Percentiles rank a stretch among this genome's conserved stretches.
phyloP scores from a whole-genome alignment of 768 basidiomycete species.

The Collybia sordida region DNA sequence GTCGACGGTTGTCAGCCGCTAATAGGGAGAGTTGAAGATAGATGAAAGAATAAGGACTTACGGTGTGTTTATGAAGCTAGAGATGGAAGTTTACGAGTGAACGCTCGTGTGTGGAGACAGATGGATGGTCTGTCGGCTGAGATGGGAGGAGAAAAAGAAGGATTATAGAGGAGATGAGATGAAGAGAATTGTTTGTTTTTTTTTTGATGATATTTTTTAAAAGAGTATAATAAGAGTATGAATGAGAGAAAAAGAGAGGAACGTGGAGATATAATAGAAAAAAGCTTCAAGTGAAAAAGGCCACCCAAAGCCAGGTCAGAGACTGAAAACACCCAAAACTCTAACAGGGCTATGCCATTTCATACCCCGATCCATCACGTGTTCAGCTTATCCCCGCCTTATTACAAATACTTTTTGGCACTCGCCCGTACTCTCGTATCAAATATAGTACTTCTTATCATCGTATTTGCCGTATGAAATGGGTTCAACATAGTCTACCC shows the following conservation, averaged over 20 bases:
- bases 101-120: conserved; percentile 18
- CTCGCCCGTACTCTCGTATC: conserved; percentile 81
- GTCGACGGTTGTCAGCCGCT: conserved; percentile 10
- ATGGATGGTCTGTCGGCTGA: conserved; percentile 13
- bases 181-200: conserved; percentile 4
- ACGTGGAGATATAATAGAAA: conserved; percentile 29
- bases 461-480: conserved; percentile 90
- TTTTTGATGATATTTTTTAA: conserved; percentile 15
- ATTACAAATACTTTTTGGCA: conserved; percentile 79
- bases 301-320: conserved; percentile 34
- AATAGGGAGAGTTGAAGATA: conserved; percentile 12
- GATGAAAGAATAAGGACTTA: conserved; percentile 2
- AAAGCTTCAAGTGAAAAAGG: conserved; percentile 27
- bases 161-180: conserved; percentile 23
- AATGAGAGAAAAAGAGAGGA: conserved; percentile 24
- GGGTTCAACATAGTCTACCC: conserved; percentile 85
- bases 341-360: conserved; percentile 12
- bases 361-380: conserved; percentile 26
- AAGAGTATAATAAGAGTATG: conserved; percentile 18
- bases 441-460: conserved; percentile 78
- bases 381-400: conserved; percentile 3
- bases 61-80: conserved; percentile 6
- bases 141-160: conserved; percentile 14
- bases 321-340: too few relatives aligned
- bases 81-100: conserved; percentile 16